A percentile compares a stretch with the other conserved stretches of the same genome.
Evolutionary conservation across 257 asterid genomes (phyloP).

Genomic region (Euphrasia confusa): DNA sequence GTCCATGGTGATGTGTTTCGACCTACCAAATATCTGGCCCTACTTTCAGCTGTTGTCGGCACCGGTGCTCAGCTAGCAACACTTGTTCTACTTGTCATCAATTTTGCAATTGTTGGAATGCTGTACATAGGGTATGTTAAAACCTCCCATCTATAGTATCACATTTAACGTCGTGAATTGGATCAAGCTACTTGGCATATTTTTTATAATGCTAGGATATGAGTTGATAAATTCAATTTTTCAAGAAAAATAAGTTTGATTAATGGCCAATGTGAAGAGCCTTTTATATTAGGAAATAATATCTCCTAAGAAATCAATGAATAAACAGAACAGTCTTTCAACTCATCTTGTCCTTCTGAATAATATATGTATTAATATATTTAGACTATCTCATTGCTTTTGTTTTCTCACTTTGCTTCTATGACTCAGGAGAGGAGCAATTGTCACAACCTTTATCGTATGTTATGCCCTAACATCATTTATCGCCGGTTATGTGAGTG

Average conservation of each 20-base stretch:
- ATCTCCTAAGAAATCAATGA: no score
- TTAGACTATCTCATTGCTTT: neutral
- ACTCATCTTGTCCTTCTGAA: no score
- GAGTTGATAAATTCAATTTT: no score
- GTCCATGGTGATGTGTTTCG: conserved; percentile 95
- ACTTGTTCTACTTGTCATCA: conserved; percentile 67
- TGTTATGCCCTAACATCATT: conserved; percentile 83
- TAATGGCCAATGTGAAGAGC: no score
- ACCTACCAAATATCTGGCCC: conserved; percentile 56
- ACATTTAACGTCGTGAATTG: no score
- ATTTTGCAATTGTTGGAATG: conserved; percentile 72
- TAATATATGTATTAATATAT: no score
- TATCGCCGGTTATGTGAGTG: conserved; percentile 79
- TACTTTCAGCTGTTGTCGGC: conserved; percentile 85
- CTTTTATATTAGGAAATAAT: no score
- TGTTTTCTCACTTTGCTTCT: conserved; percentile 14
- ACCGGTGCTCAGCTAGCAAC: conserved; percentile 83
- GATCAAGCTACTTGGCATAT: no score
- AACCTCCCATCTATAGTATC: conserved; percentile 10
- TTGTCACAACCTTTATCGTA: conserved; percentile 61
- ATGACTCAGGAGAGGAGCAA: conserved; percentile 79
- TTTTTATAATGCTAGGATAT: no score
- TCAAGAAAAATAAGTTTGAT: no score
- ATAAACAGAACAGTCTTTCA: no score
- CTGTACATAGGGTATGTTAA: conserved; percentile 67